Evolutionary conservation across 2,329 filamentous ascomycete genomes (phyloP).

Genomic region (Pyrenophora seminiperda): DNA sequence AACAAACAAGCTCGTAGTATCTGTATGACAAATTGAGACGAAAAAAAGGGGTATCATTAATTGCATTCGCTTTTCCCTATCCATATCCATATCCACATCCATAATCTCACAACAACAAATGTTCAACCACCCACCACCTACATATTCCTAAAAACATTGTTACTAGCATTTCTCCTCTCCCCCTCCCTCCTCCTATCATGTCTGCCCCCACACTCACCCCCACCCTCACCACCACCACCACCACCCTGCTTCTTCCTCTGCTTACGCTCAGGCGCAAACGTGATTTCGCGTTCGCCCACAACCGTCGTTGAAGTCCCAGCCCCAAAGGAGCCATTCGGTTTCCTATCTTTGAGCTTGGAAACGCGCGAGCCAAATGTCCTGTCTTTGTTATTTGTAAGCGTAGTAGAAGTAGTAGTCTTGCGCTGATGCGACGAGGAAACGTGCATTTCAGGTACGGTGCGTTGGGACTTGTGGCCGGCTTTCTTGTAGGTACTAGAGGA

Average conservation of each 20-base stretch:
- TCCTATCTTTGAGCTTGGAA: slow-evolving; percentile 43
- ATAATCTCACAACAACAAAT: too few relatives aligned
- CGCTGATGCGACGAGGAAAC: slow-evolving; percentile 54
- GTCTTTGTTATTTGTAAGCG: slow-evolving; percentile 56
- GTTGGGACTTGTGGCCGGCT: slow-evolving; percentile 55
- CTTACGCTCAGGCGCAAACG: slow-evolving; percentile 69
- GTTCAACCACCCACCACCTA: too few relatives aligned
- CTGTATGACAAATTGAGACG: too few relatives aligned
- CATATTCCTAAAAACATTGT: slow-evolving; percentile 74
- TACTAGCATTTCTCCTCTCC: slow-evolving; percentile 72
- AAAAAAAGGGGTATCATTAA: background rate
- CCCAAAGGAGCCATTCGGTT: slow-evolving; percentile 10
- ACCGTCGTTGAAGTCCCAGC: slow-evolving; percentile 36
- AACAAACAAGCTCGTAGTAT: too few relatives aligned
- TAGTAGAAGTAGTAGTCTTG: slow-evolving; percentile 35
- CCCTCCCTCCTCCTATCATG: slow-evolving; percentile 51
- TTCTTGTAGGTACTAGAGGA: slow-evolving; percentile 70
- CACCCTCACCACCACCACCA: slow-evolving; percentile 29
- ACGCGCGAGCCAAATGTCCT: slow-evolving; percentile 64
- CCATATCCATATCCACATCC: background rate
- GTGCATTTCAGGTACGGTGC: slow-evolving; percentile 55
- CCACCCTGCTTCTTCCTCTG: slow-evolving; percentile 38
- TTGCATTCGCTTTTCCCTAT: background rate
- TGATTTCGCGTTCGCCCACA: slow-evolving; percentile 66
- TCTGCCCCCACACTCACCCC: slow-evolving; percentile 34